Evolutionary conservation across 345 rosid genomes (phyloP), one percentile per base, ranked within the genome.

Genomic region (Salix purpurea): DNA sequence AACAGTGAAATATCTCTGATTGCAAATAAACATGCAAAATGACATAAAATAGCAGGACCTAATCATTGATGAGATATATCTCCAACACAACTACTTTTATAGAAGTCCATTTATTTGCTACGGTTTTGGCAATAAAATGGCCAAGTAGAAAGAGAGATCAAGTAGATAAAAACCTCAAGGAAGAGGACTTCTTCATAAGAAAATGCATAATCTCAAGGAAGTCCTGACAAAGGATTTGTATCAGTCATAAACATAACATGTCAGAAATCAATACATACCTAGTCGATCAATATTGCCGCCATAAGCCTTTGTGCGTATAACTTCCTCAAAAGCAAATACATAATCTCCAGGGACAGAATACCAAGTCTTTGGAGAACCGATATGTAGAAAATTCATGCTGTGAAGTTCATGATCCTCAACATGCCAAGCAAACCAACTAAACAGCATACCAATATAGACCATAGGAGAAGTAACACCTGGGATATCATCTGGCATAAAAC

Each of bases 391-490:
- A 82, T 96, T 96, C 96, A 96, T 85, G 87, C 98, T 94, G 81
- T 94, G 98, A 83, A 96, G 97, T 78, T 96, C 99, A 67, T 96
- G 99, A 87, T 96, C 99, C 84, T 96, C 99, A 79, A 96, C 97
- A 77, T 94, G 99, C 98, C 99, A 96, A 69, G 99, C 99, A 89
- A 96, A 96, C 99, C 99, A 96, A 89, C 98, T 96, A 81, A 92
- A 96, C 85, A 96, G 56, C 99, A 96, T 96, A 60, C 98, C 99
- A 52, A 96, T 89, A 83, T 94, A 96, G 73, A 96, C 83, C 98
- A 96, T 94, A 54, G 99, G 98, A 73, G 97, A 92, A 73, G 99
- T 91, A 65, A 96, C 99, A 76, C 99, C 99, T 8, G 97, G 99
- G 72, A 96, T 96, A 83, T 96, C 97, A 87, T 96, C 99, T 21